These are phyloP conservation scores for Suillus cothurnatus DNA, from an alignment of 768 basidiomycete species.

Conservation along the genomic window DNA sequence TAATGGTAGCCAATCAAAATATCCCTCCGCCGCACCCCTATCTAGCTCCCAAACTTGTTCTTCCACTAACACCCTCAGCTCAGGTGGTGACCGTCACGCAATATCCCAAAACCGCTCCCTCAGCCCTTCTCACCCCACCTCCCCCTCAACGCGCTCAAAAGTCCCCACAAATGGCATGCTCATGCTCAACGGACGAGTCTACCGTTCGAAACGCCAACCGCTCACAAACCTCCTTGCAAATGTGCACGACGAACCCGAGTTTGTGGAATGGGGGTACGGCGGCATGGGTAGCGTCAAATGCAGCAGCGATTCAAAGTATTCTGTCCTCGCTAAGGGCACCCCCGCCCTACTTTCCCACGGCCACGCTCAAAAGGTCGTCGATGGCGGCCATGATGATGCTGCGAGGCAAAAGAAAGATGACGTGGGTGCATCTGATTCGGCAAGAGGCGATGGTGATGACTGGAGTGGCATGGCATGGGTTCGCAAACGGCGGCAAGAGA, in stretches of 20 bases:
- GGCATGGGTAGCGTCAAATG: conserved; percentile 68
- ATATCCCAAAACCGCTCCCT: conserved; percentile 14
- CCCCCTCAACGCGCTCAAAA: background rate
- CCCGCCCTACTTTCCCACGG: background rate
- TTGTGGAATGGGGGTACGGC: conserved; percentile 92
- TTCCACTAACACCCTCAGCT: conserved; percentile 21
- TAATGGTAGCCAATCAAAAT: background rate
- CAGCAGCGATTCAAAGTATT: conserved; percentile 22
- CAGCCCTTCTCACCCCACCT: background rate
- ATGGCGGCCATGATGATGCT: conserved; percentile 25
- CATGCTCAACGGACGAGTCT: conserved; percentile 87
- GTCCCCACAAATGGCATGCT: conserved; percentile 40
- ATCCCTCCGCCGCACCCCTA: background rate
- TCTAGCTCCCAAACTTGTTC: conserved; percentile 20
- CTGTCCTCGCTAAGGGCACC: background rate
- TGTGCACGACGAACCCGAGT: conserved; percentile 71
- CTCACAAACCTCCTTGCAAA: conserved; percentile 63
- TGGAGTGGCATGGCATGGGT: conserved; percentile 90
- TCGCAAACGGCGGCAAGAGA: conserved; percentile 61
- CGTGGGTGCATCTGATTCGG: conserved; percentile 6
- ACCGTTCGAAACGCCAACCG: conserved; percentile 50
- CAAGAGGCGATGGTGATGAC: conserved; percentile 61
- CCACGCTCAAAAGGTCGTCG: conserved; percentile 21
- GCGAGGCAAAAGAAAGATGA: conserved; percentile 28
- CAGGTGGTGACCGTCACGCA: conserved; percentile 31